Evolutionary conservation across 805 yeast genomes (phyloP), one percentile per base, ranked within the genome.

Genomic region (Pichia rugopelliculosa): DNA sequence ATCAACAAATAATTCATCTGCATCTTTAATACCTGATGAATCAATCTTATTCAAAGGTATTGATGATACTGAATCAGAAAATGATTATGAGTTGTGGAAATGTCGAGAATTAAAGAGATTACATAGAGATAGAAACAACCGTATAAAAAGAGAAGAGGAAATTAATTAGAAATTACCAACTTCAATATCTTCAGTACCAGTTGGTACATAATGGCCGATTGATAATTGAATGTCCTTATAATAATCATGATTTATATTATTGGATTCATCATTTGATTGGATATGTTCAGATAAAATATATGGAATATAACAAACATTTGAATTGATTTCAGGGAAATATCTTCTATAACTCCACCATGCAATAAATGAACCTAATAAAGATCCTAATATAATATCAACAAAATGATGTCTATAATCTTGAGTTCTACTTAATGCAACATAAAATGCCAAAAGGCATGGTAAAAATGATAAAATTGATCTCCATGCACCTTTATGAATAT

Each of bases 401-500:
- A 87, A 88, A 66, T 91, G 98, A 60, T 91, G 99, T 62, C 97
- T 75, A 66, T 90, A 90, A 66, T 91, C 99, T 58, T 85, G 84
- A 0, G 96, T 87, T 57, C 99, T 76, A 36, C 93, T 80, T 40
- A 87, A 65, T 0, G 97, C 98, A 55, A 91, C 81, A 53, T 82
- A 72, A 1, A 76, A 59, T 0, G 98, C 96, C 7, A 84, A 74
- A 6, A 87, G 56, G 1, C 75, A 59, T 2, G 93, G 93, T n/a
- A 74, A 47, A 10, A 68, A 59, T 1, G 80, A 67, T 3, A 82
- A 59, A 3, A 76, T 53, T 40, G 76, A 68, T 59, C 90, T 76
- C 86, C 88, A 82, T 1, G 79, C 71, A 2, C 90, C 85, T 10
- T 69, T 71, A 17, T 56, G 60, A 36, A 61, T 56, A 10, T 67